phyloP scores from a whole-genome alignment of 2,329 filamentous ascomycete genomes.

The Pestalotiopsis sp. region DNA sequence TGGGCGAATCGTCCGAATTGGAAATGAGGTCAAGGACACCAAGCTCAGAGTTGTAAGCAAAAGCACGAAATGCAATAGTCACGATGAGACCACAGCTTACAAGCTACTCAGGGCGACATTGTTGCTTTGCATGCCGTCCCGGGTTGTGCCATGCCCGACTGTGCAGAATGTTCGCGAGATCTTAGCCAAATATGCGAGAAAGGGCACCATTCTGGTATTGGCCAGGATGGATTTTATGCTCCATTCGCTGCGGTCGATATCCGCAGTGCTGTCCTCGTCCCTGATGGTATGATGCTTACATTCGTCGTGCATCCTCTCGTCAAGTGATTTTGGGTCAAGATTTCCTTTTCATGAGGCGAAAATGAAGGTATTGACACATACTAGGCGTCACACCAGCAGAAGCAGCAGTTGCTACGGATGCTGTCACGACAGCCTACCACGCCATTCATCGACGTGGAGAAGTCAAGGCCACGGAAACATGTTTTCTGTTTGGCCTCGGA shows the following conservation, averaged over 20 bases:
- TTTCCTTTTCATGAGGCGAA: neutral
- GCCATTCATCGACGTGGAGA: constrained; percentile 38
- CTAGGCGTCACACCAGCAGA: constrained; percentile 27
- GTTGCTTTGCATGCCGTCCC: constrained; percentile 34
- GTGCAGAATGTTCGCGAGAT: constrained; percentile 41
- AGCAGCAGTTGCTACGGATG: constrained; percentile 42
- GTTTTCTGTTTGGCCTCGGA: constrained; percentile 43
- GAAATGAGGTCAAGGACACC: constrained; percentile 14
- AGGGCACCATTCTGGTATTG: constrained; percentile 44
- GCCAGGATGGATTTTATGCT: constrained; percentile 45
- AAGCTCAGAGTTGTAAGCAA: neutral
- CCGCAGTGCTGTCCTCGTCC: constrained; percentile 23
- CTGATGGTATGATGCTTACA: constrained; percentile 18
- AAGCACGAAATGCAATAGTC: neutral
- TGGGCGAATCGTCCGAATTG: constrained; percentile 25
- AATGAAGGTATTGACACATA: neutral
- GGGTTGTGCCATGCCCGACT: constrained; percentile 33
- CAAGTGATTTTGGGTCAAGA: neutral
- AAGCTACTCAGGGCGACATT: constrained; percentile 26
- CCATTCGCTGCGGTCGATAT: constrained; percentile 37
- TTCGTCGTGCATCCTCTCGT: neutral
- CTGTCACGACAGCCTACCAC: constrained; percentile 42
- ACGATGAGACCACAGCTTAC: neutral
- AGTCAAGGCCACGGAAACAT: constrained; percentile 35
- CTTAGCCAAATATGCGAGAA: constrained; percentile 38